Conservation (phyloP, 2,329 filamentous ascomycete species). For the Beauveria pseudobassiana region DNA sequence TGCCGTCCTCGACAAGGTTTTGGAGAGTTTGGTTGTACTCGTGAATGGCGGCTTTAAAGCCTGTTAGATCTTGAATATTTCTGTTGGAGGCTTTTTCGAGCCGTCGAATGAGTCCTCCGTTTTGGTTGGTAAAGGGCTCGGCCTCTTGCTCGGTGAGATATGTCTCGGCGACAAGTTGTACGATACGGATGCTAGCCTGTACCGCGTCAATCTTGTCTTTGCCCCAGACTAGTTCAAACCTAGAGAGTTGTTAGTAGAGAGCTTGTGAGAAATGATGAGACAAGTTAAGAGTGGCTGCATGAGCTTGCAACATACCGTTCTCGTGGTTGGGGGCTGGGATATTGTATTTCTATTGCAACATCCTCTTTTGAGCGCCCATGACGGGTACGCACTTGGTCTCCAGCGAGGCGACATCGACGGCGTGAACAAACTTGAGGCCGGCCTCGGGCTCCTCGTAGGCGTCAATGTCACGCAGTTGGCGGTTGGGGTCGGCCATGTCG, state of each 20-base stretch:
- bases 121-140: slow-evolving; percentile 61
- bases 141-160: slow-evolving; percentile 69
- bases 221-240: slow-evolving; percentile 61
- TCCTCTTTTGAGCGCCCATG: slow-evolving; percentile 43
- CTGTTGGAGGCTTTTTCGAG: slow-evolving; percentile 67
- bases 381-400: slow-evolving; percentile 43
- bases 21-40: slow-evolving; percentile 71
- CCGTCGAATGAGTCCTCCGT: slow-evolving; percentile 66
- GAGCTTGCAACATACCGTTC: slow-evolving; percentile 48
- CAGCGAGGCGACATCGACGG: slow-evolving; percentile 47
- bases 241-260: slow-evolving; percentile 16
- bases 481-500: slow-evolving; percentile 38
- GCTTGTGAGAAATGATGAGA: not conserved
- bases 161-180: slow-evolving; percentile 62
- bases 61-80: slow-evolving; percentile 53
- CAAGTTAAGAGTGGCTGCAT: not conserved
- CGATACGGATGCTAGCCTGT: slow-evolving; percentile 63
- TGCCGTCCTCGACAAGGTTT: slow-evolving; percentile 59
- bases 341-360: slow-evolving; percentile 65
- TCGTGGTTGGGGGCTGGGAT: slow-evolving; percentile 64
- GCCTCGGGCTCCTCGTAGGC: slow-evolving; percentile 37
- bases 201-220: slow-evolving; percentile 73
- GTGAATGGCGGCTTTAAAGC: slow-evolving; percentile 65
- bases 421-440: slow-evolving; percentile 47
- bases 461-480: slow-evolving; percentile 37